Evolutionary conservation across 2,329 filamentous ascomycete species (phyloP).

Genomic region (Elsinoe batatas): DNA sequence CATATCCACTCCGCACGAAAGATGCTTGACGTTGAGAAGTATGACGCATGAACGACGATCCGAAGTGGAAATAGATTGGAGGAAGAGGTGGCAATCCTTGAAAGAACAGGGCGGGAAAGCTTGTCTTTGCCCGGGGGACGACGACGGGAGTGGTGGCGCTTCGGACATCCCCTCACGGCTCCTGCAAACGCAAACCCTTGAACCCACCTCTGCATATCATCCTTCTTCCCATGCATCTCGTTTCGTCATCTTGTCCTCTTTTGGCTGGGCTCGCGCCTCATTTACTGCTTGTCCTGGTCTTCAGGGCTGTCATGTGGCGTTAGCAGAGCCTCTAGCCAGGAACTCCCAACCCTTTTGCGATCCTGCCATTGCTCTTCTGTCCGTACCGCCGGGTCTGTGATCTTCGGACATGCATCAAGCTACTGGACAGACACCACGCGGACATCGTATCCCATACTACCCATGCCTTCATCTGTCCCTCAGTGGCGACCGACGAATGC

Average conservation of each 20-base stretch:
- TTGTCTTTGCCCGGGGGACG: background rate
- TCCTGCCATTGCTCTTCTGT: background rate
- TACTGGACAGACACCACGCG: background rate
- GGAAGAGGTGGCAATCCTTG: background rate
- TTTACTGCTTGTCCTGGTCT: background rate
- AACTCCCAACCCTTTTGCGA: background rate
- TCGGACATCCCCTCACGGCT: slow-evolving; percentile 10
- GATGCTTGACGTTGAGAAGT: slow-evolving; percentile 1
- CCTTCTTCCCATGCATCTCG: background rate
- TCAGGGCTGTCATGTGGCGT: background rate
- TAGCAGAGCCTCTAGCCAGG: background rate
- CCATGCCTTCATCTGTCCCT: background rate
- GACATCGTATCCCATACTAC: background rate
- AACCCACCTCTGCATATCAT: background rate
- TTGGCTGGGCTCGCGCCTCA: background rate
- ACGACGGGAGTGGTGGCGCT: background rate
- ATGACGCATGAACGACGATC: slow-evolving; percentile 9
- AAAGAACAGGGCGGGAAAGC: background rate
- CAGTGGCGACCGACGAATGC: background rate
- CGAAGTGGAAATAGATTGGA: slow-evolving; percentile 4
- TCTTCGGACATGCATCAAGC: slow-evolving; percentile 6
- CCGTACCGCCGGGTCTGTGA: slow-evolving; percentile 3
- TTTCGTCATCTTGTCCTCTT: slow-evolving; percentile 1
- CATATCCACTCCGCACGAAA: background rate
- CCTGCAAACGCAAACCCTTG: background rate